Evolutionary conservation across 2,329 filamentous ascomycete species (phyloP), one percentile per base, ranked within the genome.

Genomic region (Epichloe glyceriae): DNA sequence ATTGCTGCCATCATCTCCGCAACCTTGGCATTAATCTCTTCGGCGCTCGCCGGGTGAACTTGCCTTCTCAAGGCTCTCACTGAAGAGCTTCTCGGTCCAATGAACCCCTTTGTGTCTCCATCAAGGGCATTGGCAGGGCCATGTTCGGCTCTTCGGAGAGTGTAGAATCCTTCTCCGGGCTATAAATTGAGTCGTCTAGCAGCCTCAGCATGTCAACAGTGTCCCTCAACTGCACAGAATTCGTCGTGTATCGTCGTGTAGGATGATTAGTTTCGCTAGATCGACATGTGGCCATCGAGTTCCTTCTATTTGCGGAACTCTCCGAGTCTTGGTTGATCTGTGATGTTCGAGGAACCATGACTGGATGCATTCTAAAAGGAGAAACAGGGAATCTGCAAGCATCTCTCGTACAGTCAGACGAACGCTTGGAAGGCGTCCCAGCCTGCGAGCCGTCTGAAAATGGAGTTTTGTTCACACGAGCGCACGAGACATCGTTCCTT

Each of bases 1-100:
- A 61, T 67, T 5, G 66, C 64, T 11, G 67, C 62, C 22, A 70
- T 54, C 67, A 70, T 70, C 12, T 62, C 62, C 4, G 50, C 49
- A 11, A 68, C 54, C 51, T 70, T 70, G n/a, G 61, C 51, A 26
- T 61, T 61, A 33, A 70, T 61, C 26, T 62, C 58, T 3, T 62
- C 57, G 14, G 60, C 51, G 19, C 52, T 53, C 10, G 45, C 39
- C 43, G 41, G 22, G 4, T 26, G 44, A 19, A 15, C 19, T 38
- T 44, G n/a, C 11, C 19, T 30, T 15, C 17, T 37, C 6, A 30
- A 5, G 35, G 35, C 39, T 15, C 20, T 45, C 14, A 43, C 11
- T 39, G 46, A 52, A 11, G 41, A 48, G 10, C 20, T 49, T 14
- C 34, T 17, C 17, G 39, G 26, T 14, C 19, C 34, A 8, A 12